Percentiles rank a stretch among this genome's conserved stretches.
Conservation (phyloP, 805 yeast genomes). For the Ogataea ramenticola region DNA sequence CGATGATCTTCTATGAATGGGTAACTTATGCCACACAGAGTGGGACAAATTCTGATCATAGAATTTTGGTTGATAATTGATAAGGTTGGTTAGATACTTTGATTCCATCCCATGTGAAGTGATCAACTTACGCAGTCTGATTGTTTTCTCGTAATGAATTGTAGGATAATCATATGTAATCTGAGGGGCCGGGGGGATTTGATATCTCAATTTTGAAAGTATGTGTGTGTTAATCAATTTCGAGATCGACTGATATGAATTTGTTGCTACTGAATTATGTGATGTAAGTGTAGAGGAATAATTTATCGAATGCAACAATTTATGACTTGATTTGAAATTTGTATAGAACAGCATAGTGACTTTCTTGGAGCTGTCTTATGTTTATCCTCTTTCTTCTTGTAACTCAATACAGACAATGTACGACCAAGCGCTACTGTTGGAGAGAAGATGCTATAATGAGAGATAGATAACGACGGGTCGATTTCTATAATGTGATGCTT, state of each 20-base stretch:
- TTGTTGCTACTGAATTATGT: not conserved
- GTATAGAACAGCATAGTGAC: constrained; percentile 2
- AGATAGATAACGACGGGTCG: too few species aligned
- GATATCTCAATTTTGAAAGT: constrained; percentile 5
- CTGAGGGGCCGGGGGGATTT: constrained; percentile 5
- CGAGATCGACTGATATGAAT: not conserved
- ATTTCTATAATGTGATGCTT: too few species aligned
- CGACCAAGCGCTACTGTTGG: too few species aligned
- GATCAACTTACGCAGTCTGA: not conserved
- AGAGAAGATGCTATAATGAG: too few species aligned
- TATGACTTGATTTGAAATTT: constrained; percentile 4
- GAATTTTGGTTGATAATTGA: constrained; percentile 25
- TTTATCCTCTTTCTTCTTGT: too few species aligned
- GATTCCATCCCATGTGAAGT: constrained; percentile 26
- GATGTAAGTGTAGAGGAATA: constrained; percentile 1
- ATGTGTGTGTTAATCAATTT: constrained; percentile 4
- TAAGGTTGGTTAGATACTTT: constrained; percentile 26
- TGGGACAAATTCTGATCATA: constrained; percentile 22
- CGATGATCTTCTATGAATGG: constrained; percentile 64
- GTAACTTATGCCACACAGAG: constrained; percentile 59
- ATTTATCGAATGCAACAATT: constrained; percentile 2
- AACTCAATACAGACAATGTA: too few species aligned
- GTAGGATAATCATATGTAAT: not conserved
- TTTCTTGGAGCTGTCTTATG: too few species aligned
- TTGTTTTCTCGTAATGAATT: not conserved